These are phyloP conservation scores for Cytidiella melzeri DNA, from an alignment of 768 basidiomycete species.

Conservation along the genomic window DNA sequence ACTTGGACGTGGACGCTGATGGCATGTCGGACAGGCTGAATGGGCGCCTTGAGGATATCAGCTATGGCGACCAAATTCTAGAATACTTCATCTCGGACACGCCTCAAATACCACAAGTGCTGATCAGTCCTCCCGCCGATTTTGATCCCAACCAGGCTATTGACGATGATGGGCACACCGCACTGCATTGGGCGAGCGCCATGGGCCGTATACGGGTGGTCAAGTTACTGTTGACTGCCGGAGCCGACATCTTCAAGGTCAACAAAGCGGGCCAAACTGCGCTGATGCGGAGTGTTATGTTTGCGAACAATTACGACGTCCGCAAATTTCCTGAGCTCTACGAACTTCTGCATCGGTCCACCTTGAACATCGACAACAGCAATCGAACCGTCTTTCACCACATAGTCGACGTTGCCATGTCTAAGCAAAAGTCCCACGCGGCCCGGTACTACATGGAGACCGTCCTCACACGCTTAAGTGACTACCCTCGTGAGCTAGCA, in stretches of 20 bases:
- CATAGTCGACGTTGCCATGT: constrained; percentile 94
- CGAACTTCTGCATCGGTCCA: constrained; percentile 94
- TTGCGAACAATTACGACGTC: constrained; percentile 98
- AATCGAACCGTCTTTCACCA: constrained; percentile 99
- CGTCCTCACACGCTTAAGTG: constrained; percentile 76
- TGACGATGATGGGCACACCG: constrained; percentile 96
- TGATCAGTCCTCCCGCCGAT: constrained; percentile 82
- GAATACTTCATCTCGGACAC: constrained; percentile 99
- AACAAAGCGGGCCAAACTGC: constrained; percentile 97
- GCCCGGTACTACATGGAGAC: constrained; percentile 99
- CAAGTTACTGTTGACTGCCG: constrained; percentile 87
- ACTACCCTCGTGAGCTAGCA: constrained; percentile 92
- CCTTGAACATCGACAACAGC: constrained; percentile 96
- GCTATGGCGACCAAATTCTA: constrained; percentile 93
- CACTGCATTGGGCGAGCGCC: constrained; percentile 97
- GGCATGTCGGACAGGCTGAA: constrained; percentile 37
- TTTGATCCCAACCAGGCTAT: constrained; percentile 96
- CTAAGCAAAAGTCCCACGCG: constrained; percentile 96
- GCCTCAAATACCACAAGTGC: constrained; percentile 79
- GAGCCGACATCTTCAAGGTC: constrained; percentile 94
- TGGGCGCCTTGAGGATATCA: constrained; percentile 46
- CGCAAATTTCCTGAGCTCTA: constrained; percentile 98
- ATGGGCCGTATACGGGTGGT: constrained; percentile 98
- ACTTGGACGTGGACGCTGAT: constrained; percentile 41
- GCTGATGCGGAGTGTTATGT: constrained; percentile 98